Percentiles rank a stretch among this genome's conserved stretches.
Conservation (phyloP, 148 eudicot genomes). For the Arctostaphylos glauca region DNA sequence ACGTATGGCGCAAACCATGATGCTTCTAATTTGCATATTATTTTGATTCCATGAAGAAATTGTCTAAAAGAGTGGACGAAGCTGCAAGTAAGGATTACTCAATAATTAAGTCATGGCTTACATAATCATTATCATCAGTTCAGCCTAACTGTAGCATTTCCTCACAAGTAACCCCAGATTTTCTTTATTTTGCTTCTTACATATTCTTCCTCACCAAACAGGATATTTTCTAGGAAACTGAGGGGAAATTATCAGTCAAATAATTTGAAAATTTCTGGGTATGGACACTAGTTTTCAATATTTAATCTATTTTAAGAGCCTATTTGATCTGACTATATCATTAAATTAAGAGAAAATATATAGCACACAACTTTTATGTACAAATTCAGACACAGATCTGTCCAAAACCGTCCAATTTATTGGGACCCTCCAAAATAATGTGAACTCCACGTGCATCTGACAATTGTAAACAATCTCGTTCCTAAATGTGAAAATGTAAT, state of each 20-base stretch:
- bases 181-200: not conserved
- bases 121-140: not conserved
- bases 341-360: no score
- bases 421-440: no score
- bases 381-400: no score
- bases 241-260: not conserved
- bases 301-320: not conserved
- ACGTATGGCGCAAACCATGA: not conserved
- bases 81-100: not conserved
- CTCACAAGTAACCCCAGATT: not conserved
- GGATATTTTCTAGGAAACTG: not conserved
- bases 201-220: not conserved
- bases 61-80: not conserved
- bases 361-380: no score
- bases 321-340: no score
- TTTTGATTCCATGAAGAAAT: not conserved
- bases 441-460: no score
- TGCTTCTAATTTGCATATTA: not conserved
- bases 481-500: no score
- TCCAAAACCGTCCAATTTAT: no score
- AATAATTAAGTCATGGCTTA: conserved; percentile 14
- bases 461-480: no score
- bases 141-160: not conserved
- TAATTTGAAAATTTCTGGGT: conserved; percentile 5
- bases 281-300: not conserved